Conservation (phyloP, 2,329 filamentous ascomycete species). For the Berkeleyomyces basicola region DNA sequence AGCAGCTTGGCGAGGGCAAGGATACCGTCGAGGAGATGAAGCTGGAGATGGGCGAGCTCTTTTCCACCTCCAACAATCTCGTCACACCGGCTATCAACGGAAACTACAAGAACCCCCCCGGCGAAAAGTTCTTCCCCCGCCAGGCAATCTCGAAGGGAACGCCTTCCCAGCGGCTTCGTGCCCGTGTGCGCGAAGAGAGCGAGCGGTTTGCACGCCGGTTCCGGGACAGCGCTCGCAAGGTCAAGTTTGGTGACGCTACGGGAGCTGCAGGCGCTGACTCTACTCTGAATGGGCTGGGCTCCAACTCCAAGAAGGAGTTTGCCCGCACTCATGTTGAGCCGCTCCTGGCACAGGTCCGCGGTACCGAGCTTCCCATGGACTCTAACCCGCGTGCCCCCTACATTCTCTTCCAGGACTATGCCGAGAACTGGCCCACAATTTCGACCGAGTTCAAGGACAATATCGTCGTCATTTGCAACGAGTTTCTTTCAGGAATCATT, state of each 20-base stretch:
- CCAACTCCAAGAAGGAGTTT: constrained; percentile 30
- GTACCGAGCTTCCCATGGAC: constrained; percentile 36
- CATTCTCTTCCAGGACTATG: constrained; percentile 37
- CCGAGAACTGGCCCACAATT: constrained; percentile 34
- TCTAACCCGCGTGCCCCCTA: constrained; percentile 36
- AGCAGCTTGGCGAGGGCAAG: constrained; percentile 32
- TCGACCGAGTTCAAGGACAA: constrained; percentile 39
- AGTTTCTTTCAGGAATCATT: constrained; percentile 35
- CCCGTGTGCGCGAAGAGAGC: constrained; percentile 34
- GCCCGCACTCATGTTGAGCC: constrained; percentile 32
- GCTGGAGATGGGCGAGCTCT: constrained; percentile 35
- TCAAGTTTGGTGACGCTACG: constrained; percentile 24
- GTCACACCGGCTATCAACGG: constrained; percentile 36
- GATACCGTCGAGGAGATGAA: constrained; percentile 38
- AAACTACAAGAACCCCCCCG: constrained; percentile 38
- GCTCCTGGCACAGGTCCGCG: constrained; percentile 32
- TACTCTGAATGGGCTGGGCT: constrained; percentile 17
- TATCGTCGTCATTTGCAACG: constrained; percentile 35
- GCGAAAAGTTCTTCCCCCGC: constrained; percentile 33
- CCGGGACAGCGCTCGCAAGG: constrained; percentile 32
- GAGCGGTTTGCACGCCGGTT: constrained; percentile 33
- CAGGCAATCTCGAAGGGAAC: constrained; percentile 33
- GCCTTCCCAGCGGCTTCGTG: constrained; percentile 33
- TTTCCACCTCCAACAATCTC: constrained; percentile 35
- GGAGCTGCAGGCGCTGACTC: constrained; percentile 16